phyloP scores from a whole-genome alignment of 106 monocot genomes.

The Amphibolis antarctica region DNA sequence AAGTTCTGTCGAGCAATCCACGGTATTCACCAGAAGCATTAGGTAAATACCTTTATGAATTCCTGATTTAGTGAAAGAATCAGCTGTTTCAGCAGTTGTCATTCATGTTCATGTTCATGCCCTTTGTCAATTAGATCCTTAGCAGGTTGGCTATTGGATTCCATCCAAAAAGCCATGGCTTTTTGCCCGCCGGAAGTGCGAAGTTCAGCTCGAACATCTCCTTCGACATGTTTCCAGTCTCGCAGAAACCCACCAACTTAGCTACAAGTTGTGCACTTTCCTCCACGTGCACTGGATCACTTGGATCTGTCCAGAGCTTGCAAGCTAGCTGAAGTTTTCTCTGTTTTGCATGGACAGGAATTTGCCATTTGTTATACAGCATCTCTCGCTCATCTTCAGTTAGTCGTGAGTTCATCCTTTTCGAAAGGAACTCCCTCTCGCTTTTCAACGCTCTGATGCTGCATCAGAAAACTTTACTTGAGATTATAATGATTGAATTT shows the following conservation, averaged over 20 bases:
- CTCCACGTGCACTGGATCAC: conserved; percentile 46
- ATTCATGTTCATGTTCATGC: not conserved
- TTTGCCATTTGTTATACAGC: conserved; percentile 64
- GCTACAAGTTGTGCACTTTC: conserved; percentile 93
- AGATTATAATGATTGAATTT: too few species aligned
- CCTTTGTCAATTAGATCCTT: conserved; percentile 17
- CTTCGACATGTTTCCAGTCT: conserved; percentile 65
- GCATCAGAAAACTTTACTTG: conserved; percentile 5
- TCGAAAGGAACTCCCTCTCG: conserved; percentile 78
- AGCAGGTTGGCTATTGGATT: conserved; percentile 72
- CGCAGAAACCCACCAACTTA: conserved; percentile 77
- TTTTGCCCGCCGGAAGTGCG: conserved; percentile 56
- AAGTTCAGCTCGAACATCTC: conserved; percentile 99
- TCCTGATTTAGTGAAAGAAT: too few species aligned
- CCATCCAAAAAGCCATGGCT: conserved; percentile 83
- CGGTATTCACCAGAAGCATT: too few species aligned
- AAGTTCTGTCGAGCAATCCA: too few species aligned
- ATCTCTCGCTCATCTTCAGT: conserved; percentile 70
- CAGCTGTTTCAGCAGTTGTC: not conserved
- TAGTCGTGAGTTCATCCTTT: conserved; percentile 54
- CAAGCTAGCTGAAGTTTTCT: conserved; percentile 69
- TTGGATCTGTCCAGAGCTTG: conserved; percentile 87
- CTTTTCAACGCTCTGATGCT: conserved; percentile 69
- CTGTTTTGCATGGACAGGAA: conserved; percentile 82
- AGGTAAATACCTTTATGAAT: too few species aligned